A percentile compares a stretch with the other conserved stretches of the same genome.
Evolutionary conservation across 208 protist species (phyloP).

Genomic region (Tritrichomonas musculus): DNA sequence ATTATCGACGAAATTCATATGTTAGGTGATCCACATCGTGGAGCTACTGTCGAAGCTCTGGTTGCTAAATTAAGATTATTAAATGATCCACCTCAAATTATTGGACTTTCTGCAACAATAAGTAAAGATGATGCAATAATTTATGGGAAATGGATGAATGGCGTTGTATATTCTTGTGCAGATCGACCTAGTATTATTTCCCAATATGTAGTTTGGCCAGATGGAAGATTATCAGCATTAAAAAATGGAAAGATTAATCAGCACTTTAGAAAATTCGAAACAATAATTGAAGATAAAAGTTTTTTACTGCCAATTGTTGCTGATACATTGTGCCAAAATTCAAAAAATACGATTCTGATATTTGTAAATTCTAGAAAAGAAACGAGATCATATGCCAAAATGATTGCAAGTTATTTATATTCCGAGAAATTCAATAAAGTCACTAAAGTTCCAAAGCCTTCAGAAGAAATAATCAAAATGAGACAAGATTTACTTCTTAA

Average conservation of each 20-base stretch:
- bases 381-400: neutral
- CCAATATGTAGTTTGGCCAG: neutral
- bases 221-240: neutral
- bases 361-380: neutral
- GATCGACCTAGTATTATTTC: neutral
- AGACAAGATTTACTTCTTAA: neutral
- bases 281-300: neutral
- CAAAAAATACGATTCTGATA: neutral
- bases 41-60: neutral
- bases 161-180: neutral
- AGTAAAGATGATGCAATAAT: neutral
- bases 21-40: neutral
- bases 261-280: neutral
- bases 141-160: neutral
- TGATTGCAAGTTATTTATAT: neutral
- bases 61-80: neutral
- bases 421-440: neutral
- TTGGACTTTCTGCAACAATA: neutral
- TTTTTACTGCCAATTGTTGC: neutral
- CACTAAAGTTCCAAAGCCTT: neutral
- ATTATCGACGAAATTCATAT: slow-evolving; percentile 1
- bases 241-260: neutral
- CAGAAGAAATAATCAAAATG: neutral
- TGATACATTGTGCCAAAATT: neutral
- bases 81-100: neutral